A percentile compares a stretch with the other conserved stretches of the same genome.
These are phyloP conservation scores for Daldinia eschscholtzii DNA, from an alignment of 2,329 filamentous ascomycete species.

Conservation along the genomic window DNA sequence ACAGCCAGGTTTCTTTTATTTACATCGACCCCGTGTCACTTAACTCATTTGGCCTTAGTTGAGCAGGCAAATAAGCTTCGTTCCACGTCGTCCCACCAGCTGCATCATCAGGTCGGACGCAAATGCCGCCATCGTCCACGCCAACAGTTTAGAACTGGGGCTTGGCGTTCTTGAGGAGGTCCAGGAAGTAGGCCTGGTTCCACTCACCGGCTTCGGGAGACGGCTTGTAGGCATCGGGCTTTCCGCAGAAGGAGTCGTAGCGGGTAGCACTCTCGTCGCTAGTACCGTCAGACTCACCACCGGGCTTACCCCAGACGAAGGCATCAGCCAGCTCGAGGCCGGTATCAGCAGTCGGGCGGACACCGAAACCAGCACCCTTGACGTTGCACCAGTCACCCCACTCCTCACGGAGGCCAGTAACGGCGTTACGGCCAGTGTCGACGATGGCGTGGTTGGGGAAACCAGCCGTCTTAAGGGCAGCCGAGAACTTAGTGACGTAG, in stretches of 20 bases:
- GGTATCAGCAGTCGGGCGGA: constrained; percentile 67
- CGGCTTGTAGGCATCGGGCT: constrained; percentile 68
- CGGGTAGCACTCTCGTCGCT: constrained; percentile 58
- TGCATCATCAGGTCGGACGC: constrained; percentile 31
- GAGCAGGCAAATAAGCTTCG: constrained; percentile 11
- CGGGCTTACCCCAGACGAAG: constrained; percentile 74
- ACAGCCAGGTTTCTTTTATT: constrained; percentile 31
- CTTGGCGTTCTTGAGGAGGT: constrained; percentile 67
- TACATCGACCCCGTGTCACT: constrained; percentile 23
- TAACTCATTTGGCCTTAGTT: background rate
- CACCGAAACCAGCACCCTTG: constrained; percentile 68
- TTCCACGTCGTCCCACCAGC: constrained; percentile 20
- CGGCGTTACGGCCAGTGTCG: constrained; percentile 55
- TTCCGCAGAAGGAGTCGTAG: constrained; percentile 69
- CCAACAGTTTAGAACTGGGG: constrained; percentile 59
- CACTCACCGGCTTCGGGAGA: constrained; percentile 79
- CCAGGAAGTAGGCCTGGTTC: constrained; percentile 74
- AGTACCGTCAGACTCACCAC: constrained; percentile 62
- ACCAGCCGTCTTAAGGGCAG: constrained; percentile 66
- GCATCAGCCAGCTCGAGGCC: constrained; percentile 67
- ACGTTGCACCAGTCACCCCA: constrained; percentile 76
- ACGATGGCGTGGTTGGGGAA: constrained; percentile 58
- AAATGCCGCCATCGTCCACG: constrained; percentile 13
- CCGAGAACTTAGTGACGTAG: constrained; percentile 75
- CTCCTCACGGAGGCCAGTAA: constrained; percentile 63